phyloP scores from a whole-genome alignment of 257 asterid species.

The Ocimum tenuiflorum region DNA sequence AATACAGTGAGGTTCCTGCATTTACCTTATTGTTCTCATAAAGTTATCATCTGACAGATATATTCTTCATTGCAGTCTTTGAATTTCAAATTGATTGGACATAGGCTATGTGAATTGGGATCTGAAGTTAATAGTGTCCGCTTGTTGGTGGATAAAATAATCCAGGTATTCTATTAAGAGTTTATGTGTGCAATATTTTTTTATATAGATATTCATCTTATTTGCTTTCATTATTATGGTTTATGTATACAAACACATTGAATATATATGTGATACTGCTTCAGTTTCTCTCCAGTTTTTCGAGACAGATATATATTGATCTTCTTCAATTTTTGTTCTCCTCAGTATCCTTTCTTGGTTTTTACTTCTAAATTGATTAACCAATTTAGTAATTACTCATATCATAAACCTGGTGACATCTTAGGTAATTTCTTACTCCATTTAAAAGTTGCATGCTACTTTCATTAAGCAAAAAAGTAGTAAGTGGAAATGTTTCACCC shows the following conservation, averaged over 20 bases:
- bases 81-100: constrained; percentile 82
- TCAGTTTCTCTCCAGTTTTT: background rate
- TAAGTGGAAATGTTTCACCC: constrained; percentile 12
- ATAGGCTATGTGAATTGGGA: constrained; percentile 70
- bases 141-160: constrained; percentile 52
- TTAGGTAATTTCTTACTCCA: constrained; percentile 4
- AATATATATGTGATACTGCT: background rate
- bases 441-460: background rate
- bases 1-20: constrained; percentile 7
- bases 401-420: background rate
- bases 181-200: background rate
- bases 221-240: background rate
- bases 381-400: background rate
- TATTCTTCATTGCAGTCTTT: constrained; percentile 56
- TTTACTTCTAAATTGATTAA: background rate
- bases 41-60: constrained; percentile 28
- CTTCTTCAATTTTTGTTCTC: background rate
- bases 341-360: background rate
- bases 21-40: constrained; percentile 18
- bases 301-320: background rate
- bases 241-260: background rate
- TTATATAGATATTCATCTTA: background rate
- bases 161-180: constrained; percentile 44
- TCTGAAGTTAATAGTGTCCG: constrained; percentile 41
- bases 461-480: background rate